Evolutionary conservation across 108 stramenopile genomes (phyloP), one percentile per base, ranked within the genome.

Genomic region (Mayamaea pseudoterrestris): DNA sequence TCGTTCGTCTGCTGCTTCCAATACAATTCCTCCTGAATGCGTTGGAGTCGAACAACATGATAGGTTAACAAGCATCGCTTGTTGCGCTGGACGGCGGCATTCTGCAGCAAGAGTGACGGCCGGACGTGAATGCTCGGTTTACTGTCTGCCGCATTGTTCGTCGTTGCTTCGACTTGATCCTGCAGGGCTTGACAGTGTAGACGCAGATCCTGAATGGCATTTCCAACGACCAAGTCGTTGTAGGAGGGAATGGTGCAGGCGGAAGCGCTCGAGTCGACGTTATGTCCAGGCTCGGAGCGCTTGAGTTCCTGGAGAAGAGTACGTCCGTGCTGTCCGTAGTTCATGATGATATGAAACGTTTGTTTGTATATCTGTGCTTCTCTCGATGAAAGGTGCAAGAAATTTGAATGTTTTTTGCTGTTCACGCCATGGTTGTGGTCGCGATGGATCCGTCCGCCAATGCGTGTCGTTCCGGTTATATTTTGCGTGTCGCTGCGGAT

Each of bases 11-110:
- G 7, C 27, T 42, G 23, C 7, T 23, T 13, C 16, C 53, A 41
- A 14, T 51, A 42, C 17, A 34, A 49, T 18, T 42, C 35, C 9
- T 43, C 9, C 47, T 57, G 35, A 9, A 84, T 51, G 60, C 68
- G 66, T 27, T 83, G 75, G 11, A 83, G 47, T 11, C 94, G 77
- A 27, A 68, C 45, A 39, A 78, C 62, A 58, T 93, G 82, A 58
- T 97, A 97, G 20, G 93, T 78, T 34, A 97, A 74, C 29, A 95
- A 63, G 56, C 93, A 94, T 27, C 91, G 93, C 57, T 94, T 95
- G 56, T 94, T 85, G 2, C 93, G 76, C 35, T 73, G 76, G 46
- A 94, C 88, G 36, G 80, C 64, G 2, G 69, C 83, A 47, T 90
- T 75, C 55, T 94, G 92, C 34, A 93, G 60, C 32, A 93, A 52